Evolutionary conservation across 2,329 filamentous ascomycete genomes (phyloP).

Genomic region (Colletotrichum kahawae): DNA sequence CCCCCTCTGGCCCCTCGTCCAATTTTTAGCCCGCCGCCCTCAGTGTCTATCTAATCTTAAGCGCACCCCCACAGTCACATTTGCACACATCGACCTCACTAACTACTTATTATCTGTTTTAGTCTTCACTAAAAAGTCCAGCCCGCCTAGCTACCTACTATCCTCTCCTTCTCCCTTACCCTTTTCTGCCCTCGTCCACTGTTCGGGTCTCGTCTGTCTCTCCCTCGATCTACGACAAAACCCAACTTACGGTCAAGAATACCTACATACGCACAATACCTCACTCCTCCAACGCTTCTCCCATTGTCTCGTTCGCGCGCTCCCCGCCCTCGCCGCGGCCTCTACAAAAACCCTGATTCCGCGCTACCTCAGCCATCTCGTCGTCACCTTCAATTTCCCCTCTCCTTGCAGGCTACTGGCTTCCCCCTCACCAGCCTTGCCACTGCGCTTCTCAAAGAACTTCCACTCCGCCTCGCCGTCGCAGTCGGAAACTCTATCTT

Average conservation of each 20-base stretch:
- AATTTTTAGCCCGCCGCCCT: neutral
- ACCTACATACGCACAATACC: neutral
- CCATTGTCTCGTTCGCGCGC: neutral
- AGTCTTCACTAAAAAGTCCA: constrained; percentile 18
- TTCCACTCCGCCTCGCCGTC: neutral
- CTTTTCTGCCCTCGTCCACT: neutral
- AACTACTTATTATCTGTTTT: constrained; percentile 16
- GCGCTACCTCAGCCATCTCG: constrained; percentile 6
- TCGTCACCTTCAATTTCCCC: neutral
- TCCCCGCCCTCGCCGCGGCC: neutral
- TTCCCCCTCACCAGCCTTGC: neutral
- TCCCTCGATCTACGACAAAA: neutral
- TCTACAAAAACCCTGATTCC: constrained; percentile 5
- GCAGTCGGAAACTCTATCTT: neutral
- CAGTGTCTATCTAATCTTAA: constrained; percentile 10
- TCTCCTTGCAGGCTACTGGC: neutral
- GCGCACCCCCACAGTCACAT: constrained; percentile 17
- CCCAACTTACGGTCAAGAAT: neutral
- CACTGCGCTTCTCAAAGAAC: neutral
- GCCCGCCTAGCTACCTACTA: neutral
- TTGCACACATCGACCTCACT: constrained; percentile 11
- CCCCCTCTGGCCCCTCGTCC: neutral
- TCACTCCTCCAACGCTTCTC: neutral
- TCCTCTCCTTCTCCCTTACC: neutral
- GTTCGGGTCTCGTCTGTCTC: neutral